Conservation (phyloP, 23 red algal genomes). For the Gracilaria caudata region DNA sequence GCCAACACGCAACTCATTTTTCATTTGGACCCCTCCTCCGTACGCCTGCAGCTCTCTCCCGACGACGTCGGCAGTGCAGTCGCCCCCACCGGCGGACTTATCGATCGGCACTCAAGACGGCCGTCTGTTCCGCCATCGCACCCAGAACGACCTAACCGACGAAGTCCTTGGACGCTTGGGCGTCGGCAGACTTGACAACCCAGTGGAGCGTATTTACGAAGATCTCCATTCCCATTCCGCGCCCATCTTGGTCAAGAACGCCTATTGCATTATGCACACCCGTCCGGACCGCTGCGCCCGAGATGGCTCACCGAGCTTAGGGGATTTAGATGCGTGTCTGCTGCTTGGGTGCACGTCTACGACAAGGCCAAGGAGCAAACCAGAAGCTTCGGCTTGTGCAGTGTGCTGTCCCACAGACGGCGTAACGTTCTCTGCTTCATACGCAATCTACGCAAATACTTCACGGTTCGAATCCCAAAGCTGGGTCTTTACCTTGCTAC, state of each 20-base stretch:
- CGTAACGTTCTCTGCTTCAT: too few relatives aligned
- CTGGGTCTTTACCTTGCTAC: too few relatives aligned
- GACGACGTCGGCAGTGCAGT: neutral
- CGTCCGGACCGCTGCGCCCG: conserved; percentile 43
- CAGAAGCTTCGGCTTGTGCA: conserved; percentile 20
- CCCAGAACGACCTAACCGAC: neutral
- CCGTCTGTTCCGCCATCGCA: conserved; percentile 42
- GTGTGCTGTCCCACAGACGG: too few relatives aligned
- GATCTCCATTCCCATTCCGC: conserved; percentile 49
- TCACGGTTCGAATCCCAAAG: too few relatives aligned
- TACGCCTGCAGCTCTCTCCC: neutral
- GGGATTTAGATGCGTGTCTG: conserved; percentile 45
- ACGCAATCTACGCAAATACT: too few relatives aligned
- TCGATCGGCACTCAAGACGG: conserved; percentile 48
- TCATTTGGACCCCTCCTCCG: neutral
- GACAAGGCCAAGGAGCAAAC: neutral
- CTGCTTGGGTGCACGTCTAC: conserved; percentile 46
- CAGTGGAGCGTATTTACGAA: conserved; percentile 53
- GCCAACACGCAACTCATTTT: too few relatives aligned
- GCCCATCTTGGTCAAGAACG: conserved; percentile 42
- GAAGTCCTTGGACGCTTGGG: conserved; percentile 37
- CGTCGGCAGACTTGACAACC: conserved; percentile 46
- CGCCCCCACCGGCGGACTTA: conserved; percentile 5
- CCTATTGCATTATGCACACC: conserved; percentile 40
- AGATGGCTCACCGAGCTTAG: conserved; percentile 48